A percentile compares a stretch with the other conserved stretches of the same genome.
Evolutionary conservation across 2,329 filamentous ascomycete genomes (phyloP).

Genomic region (Aspergillus sp.): DNA sequence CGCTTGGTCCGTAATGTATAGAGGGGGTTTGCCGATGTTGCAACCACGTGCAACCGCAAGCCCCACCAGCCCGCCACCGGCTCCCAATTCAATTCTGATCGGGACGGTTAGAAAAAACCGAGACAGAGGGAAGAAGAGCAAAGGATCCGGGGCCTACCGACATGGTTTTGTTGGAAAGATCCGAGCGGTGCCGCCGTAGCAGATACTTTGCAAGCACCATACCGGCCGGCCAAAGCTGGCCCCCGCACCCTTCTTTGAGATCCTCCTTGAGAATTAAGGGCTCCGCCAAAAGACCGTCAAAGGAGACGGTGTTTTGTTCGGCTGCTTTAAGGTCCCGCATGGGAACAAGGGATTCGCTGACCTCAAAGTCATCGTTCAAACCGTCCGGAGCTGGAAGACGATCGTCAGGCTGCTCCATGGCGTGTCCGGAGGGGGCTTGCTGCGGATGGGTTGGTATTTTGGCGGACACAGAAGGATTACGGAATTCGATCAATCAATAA

Average conservation of each 20-base stretch:
- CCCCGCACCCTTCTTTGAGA: conserved; percentile 82
- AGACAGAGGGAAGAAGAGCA: background rate
- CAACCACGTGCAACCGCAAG: conserved; percentile 60
- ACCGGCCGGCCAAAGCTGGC: conserved; percentile 91
- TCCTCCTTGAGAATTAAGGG: conserved; percentile 81
- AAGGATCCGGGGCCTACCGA: conserved; percentile 48
- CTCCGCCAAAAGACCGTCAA: conserved; percentile 70
- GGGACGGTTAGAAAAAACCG: background rate
- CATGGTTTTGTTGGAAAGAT: conserved; percentile 69
- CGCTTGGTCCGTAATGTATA: conserved; percentile 83
- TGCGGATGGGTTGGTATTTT: background rate
- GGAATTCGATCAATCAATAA: background rate
- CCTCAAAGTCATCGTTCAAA: conserved; percentile 34
- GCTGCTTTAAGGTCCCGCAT: conserved; percentile 53
- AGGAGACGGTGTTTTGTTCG: conserved; percentile 55
- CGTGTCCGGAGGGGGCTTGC: background rate
- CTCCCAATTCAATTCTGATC: conserved; percentile 80
- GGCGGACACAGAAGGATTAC: no score
- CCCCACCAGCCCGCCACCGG: conserved; percentile 83
- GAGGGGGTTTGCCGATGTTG: conserved; percentile 49
- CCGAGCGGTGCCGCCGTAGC: conserved; percentile 68
- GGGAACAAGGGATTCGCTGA: conserved; percentile 58
- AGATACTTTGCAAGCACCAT: conserved; percentile 86
- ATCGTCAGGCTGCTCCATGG: conserved; percentile 9
- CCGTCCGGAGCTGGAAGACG: conserved; percentile 17